Evolutionary conservation across 441 rosid species (phyloP).

Genomic region (Gossypium schwendimanii): DNA sequence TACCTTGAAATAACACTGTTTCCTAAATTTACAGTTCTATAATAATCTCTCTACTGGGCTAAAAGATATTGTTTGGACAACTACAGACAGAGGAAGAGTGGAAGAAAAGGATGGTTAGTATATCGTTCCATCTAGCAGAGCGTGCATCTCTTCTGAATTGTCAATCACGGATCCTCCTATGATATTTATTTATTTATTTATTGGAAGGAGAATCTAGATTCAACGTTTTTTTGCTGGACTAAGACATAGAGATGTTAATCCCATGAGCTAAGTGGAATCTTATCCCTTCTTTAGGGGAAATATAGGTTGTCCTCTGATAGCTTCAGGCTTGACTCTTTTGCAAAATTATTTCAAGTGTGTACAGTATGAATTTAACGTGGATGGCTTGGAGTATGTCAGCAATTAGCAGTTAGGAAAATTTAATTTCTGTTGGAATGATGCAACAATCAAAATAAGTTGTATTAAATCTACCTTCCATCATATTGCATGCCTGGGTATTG

Average conservation of each 20-base stretch:
- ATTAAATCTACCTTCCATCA: background rate
- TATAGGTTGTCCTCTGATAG: background rate
- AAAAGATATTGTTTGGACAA: slow-evolving; percentile 90
- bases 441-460: background rate
- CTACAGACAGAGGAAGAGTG: slow-evolving; percentile 52
- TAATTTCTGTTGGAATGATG: background rate
- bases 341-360: background rate
- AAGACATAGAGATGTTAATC: background rate
- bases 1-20: slow-evolving; percentile 2
- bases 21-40: slow-evolving; percentile 58
- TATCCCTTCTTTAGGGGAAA: background rate
- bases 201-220: too few species aligned
- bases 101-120: slow-evolving; percentile 25
- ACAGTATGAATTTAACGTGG: background rate
- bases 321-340: background rate
- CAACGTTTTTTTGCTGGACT: too few species aligned
- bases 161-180: background rate
- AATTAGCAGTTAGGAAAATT: background rate
- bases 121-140: background rate
- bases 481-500: background rate
- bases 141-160: background rate
- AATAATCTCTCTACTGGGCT: slow-evolving; percentile 79
- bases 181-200: background rate
- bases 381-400: background rate
- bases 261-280: background rate